Percentiles rank a stretch among this genome's conserved stretches.
Conservation (phyloP, 192 early-diverging fungal genomes). For the Thoreauomyces humboldtii region DNA sequence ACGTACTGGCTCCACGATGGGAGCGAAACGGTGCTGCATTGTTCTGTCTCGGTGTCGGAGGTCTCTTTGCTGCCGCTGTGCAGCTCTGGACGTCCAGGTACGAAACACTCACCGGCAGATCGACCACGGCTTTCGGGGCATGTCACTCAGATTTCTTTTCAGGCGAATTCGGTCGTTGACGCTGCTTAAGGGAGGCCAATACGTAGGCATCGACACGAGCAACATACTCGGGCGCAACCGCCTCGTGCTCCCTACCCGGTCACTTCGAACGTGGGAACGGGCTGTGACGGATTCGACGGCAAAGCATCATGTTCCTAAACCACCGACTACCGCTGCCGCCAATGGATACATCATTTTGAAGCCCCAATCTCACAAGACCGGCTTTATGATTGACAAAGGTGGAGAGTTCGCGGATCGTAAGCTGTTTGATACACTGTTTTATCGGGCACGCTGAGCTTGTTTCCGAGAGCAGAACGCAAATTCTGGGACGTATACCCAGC, state of each 20-base stretch:
- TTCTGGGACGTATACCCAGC: no score
- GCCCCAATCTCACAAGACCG: background rate
- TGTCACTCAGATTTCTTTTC: no score
- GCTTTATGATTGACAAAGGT: conserved; percentile 12
- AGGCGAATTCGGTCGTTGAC: conserved; percentile 15
- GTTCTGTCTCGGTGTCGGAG: conserved; percentile 12
- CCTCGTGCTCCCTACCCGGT: background rate
- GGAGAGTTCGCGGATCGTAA: conserved; percentile 12
- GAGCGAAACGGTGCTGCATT: background rate
- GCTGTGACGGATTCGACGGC: background rate
- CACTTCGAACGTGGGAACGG: background rate
- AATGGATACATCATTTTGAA: conserved; percentile 13
- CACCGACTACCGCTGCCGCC: background rate
- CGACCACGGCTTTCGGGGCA: no score
- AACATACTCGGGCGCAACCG: conserved; percentile 17
- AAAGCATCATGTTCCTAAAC: background rate
- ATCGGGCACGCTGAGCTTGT: no score
- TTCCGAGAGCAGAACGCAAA: no score
- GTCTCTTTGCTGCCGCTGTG: conserved; percentile 13
- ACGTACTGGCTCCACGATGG: conserved; percentile 11
- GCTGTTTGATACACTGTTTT: conserved; percentile 21
- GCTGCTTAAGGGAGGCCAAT: background rate
- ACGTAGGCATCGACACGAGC: conserved; percentile 16
- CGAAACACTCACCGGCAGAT: no score
- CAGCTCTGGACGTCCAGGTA: conserved; percentile 16